Evolutionary conservation across 495 filamentous ascomycete genomes (phyloP), one percentile per base, ranked within the genome.

Genomic region (Aspergillus leporis): DNA sequence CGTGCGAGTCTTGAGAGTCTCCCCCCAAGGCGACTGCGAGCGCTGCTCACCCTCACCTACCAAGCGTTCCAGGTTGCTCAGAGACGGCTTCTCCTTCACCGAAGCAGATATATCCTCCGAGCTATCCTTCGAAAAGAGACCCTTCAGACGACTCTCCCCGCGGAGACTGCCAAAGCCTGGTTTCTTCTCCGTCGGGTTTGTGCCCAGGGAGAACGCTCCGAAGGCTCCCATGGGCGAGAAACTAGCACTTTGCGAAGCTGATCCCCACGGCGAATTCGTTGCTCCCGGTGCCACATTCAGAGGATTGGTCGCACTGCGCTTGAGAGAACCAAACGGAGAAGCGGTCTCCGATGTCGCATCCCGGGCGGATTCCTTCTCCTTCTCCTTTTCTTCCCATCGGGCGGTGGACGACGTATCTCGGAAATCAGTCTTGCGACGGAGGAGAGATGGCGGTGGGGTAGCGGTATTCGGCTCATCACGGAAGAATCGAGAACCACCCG

Each of bases 221-320:
- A 97, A 97, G n/a, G 88, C 84, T 25, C 91, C 91, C 78, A 93
- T 90, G 5, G 85, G 85, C 4, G 88, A 81, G 58, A 90, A 82
- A 34, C 75, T 78, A 58, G 80, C 77, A 70, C 72, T 85, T 48
- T 79, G 79, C 9, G 87, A 81, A 19, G 84, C 74, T 16, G 77
- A 70, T 14, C 69, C 70, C 92, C 92, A 97, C 1, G 90, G 86
- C 13, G 90, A 92, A 43, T 79, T 71, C 12, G 79, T 77, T 40
- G 78, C 85, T 56, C 70, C 74, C 5, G 81, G 61, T 2, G 76
- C 75, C n/a, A 75, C 66, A 59, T 74, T 77, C 47, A 85, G 61
- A 14, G 84, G 84, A 53, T 83, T 83, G 34, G 91, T 93, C 56
- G 84, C 86, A 72, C 82, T 89, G 45, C 92, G 88, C 63, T 87